Conservation (phyloP, 768 basidiomycete genomes). For the Rhodotorula toruloides region DNA sequence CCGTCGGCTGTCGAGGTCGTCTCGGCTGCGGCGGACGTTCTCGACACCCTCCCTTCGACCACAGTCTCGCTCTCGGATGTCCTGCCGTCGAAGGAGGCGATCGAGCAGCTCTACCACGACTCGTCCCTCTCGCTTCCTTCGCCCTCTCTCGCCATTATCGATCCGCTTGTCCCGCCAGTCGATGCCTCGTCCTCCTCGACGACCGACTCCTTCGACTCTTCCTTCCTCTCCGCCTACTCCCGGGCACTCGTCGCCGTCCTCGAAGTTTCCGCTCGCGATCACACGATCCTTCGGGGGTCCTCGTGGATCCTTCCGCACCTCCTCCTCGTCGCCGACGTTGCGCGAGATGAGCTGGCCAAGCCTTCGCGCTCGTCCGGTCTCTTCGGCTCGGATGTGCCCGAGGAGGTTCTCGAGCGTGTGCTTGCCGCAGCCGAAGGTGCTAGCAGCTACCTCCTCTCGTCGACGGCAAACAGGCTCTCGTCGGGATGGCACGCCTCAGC, state of each 20-base stretch:
- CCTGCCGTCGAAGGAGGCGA: not conserved
- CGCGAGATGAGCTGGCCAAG: conserved; percentile 39
- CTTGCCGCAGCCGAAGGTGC: conserved; percentile 26
- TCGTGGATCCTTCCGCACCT: conserved; percentile 68
- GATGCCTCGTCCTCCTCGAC: not conserved
- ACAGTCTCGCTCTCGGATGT: not conserved
- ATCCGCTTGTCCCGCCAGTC: conserved; percentile 58
- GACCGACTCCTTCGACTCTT: not conserved
- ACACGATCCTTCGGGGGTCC: conserved; percentile 58
- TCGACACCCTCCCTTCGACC: not conserved
- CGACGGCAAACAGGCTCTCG: conserved; percentile 49
- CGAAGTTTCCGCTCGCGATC: conserved; percentile 46
- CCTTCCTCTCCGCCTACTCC: conserved; percentile 12
- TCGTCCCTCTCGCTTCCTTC: conserved; percentile 16
- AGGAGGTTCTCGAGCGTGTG: conserved; percentile 30
- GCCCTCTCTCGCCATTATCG: conserved; percentile 49
- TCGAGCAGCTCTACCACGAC: not conserved
- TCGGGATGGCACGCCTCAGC: conserved; percentile 51
- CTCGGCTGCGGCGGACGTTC: not conserved
- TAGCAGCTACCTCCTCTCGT: conserved; percentile 60
- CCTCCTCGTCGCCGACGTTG: conserved; percentile 53
- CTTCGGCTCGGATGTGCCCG: conserved; percentile 35
- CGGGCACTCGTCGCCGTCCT: conserved; percentile 25
- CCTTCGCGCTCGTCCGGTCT: conserved; percentile 4
- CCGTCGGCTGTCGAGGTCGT: conserved; percentile 22